Evolutionary conservation across 1,139 yeast genomes (phyloP), one percentile per base, ranked within the genome.

Genomic region (Suhomyces atakaporum): DNA sequence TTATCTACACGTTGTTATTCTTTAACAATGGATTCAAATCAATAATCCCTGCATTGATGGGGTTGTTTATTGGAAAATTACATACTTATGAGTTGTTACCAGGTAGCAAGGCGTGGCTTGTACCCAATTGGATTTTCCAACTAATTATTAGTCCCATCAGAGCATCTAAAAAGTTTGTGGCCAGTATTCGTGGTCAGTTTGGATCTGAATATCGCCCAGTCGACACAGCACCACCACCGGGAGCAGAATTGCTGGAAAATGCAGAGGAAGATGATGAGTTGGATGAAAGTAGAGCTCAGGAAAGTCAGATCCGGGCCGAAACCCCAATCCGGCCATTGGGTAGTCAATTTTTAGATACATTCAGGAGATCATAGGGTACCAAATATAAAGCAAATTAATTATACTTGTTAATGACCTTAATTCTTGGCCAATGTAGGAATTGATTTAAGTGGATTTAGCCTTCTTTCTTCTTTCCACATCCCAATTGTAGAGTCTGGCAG

Each of bases 401-500:
- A 19, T 19, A 9, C 7, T 19, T 7, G 7, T 7, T 19, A 7
- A 9, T 19, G 21, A 9, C 21, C 21, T 9, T 19, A 19, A 19
- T 19, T n/a, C n/a, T n/a, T n/a, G n/a, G n/a, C n/a, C n/a, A n/a
- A n/a, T n/a, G n/a, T n/a, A n/a, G n/a, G n/a, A n/a, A n/a, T n/a
- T n/a, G n/a, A n/a, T n/a, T n/a, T n/a, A n/a, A n/a, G n/a, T 18
- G 20, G 20, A 5, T 6, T 24, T 24, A 4, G 14, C 26, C 43
- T 66, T 70, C 52, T 76, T 79, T 56, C 96, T 78, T 64, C 88
- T 75, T 54, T 86, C 92, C 7, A 92, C 96, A 56, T 89, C 96
- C 96, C 96, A 90, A 57, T 92, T 92, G 59, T 90, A 90, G 38
- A 89, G 79, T 48, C 98, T 75, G 2, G 98, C 97, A 12, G 96